Conservation (phyloP, 768 basidiomycete genomes). For the Collybia nuda region DNA sequence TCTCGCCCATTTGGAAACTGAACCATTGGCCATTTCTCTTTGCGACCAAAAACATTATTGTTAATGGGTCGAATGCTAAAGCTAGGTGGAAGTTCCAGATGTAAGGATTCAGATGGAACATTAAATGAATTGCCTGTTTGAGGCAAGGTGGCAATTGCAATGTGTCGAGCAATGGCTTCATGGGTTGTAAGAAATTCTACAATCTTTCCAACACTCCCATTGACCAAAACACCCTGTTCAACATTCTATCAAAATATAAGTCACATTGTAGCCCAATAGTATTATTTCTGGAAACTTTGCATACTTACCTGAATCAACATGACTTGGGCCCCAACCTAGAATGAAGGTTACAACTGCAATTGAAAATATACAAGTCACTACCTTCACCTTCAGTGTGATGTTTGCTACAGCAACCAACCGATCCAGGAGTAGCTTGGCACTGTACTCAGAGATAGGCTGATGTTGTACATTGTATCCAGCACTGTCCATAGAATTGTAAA, state of each 20-base stretch:
- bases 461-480: conserved; percentile 40
- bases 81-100: background rate
- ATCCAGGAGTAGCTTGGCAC: conserved; percentile 37
- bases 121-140: background rate
- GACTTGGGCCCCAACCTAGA: conserved; percentile 74
- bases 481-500: conserved; percentile 43
- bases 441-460: conserved; percentile 24
- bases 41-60: conserved; percentile 20
- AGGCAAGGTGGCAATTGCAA: conserved; percentile 28
- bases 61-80: conserved; percentile 13
- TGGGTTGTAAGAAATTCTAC: conserved; percentile 44
- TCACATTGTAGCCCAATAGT: background rate
- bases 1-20: conserved; percentile 48
- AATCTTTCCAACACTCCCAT: conserved; percentile 64
- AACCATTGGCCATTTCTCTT: conserved; percentile 57
- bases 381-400: conserved; percentile 47
- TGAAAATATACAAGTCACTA: background rate
- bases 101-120: background rate
- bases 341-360: background rate
- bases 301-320: conserved; percentile 63
- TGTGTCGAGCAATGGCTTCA: conserved; percentile 41
- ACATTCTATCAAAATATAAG: conserved; percentile 45
- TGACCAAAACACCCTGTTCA: conserved; percentile 60
- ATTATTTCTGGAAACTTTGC: background rate
- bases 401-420: conserved; percentile 46